Base-by-base conservation (phyloP, 139 green algal genomes). In the Chlamydomonas incerta region DNA sequence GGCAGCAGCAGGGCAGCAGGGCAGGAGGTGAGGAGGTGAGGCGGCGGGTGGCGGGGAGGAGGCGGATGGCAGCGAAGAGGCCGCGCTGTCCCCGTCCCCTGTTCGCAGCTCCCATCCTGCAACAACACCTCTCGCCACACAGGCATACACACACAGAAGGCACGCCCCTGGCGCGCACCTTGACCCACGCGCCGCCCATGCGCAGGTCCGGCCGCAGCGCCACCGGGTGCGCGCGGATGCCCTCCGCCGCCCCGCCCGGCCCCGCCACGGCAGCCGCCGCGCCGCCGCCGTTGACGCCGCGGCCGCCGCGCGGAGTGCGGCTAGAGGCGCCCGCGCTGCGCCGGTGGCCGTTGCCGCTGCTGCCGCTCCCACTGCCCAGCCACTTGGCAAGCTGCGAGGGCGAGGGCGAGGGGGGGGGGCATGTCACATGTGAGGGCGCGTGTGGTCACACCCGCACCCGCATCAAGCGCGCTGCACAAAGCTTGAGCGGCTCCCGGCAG, bases 101-200 rank as follows among this genome's bases (percentile, higher is more conserved):
- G 11, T 20, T 10, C 50, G 11, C 50, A 57, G 11, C 50, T 10
- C 50, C 50, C 50, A 65, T 29, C 13, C 15, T 9, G 58, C 58
- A 65, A 11, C 20, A 4, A 11, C 4, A 11, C 4, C 13, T 28
- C 13, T 17, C 60, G 1, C 24, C 60, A 33, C 60, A 8, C 24
- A 14, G 9, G 24, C 26, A 15, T 4, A 15, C 26, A 2, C 60
- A 1, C 3, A 0, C 14, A 3, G 10, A 1, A 46, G 66, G n/a
- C 4, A 17, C 29, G 35, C 20, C 6, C 34, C 52, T n/a, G 72
- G 31, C 23, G 8, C 80, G 0, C 33, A 85, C 80, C 67, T 85
- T 85, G 66, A 85, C 31, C 80, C 80, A 85, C 24, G 50, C 63
- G 23, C 80, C 80, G 6, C 24, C 50, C 31, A 85, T 52, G 13